Percentiles rank a stretch among this genome's conserved stretches.
Conservation (phyloP, 768 basidiomycete species). For the Mycena metata region DNA sequence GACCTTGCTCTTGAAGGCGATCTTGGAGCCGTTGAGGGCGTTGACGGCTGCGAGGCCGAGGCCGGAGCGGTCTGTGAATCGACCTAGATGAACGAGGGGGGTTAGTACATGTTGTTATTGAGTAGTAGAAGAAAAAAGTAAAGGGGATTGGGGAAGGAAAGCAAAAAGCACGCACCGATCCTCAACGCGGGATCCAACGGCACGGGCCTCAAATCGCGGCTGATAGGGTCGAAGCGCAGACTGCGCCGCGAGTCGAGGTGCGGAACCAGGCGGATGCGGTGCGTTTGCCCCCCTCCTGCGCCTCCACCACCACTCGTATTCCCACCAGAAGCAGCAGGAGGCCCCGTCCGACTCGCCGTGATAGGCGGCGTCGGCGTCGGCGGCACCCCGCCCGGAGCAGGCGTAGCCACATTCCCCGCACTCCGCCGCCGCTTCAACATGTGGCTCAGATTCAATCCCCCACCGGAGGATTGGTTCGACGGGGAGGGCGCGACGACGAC, state of each 20-base stretch:
- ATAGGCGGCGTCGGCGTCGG: background rate
- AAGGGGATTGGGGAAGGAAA: too few relatives aligned
- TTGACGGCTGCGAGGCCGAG: slow-evolving; percentile 75
- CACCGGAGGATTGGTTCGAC: background rate
- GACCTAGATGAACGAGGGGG: too few relatives aligned
- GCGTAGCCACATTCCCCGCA: slow-evolving; percentile 22
- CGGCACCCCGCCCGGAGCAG: background rate
- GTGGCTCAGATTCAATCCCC: slow-evolving; percentile 15
- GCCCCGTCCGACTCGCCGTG: background rate
- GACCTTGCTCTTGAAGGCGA: slow-evolving; percentile 96
- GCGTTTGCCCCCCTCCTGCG: slow-evolving; percentile 44
- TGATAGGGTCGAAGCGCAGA: slow-evolving; percentile 93
- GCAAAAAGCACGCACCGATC: slow-evolving; percentile 74
- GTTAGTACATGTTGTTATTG: too few relatives aligned
- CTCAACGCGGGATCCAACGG: slow-evolving; percentile 72
- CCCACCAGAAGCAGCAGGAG: background rate
- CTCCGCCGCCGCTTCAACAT: slow-evolving; percentile 21
- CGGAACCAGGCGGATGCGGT: slow-evolving; percentile 94
- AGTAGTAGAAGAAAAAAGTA: too few relatives aligned
- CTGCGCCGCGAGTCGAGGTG: slow-evolving; percentile 93
- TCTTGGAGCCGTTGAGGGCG: slow-evolving; percentile 81
- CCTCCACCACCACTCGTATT: too few relatives aligned
- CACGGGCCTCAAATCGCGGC: slow-evolving; percentile 81
- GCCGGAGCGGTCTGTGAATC: slow-evolving; percentile 88
- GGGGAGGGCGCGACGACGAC: background rate